Evolutionary conservation across 2,329 filamentous ascomycete genomes (phyloP).

Genomic region (Colletotrichum phormii): DNA sequence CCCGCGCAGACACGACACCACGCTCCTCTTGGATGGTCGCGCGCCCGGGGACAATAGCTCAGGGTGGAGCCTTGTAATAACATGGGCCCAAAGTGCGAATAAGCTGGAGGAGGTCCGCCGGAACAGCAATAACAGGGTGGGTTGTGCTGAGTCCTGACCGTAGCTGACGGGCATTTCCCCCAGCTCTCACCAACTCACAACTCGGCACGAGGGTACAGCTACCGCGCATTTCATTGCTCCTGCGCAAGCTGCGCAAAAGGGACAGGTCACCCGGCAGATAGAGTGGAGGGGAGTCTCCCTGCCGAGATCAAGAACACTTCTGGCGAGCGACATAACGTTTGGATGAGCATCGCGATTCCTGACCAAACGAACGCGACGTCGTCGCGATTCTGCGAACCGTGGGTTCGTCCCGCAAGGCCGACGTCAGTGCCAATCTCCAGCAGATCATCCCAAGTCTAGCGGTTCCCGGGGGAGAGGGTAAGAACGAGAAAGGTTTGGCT

Average conservation of each 20-base stretch:
- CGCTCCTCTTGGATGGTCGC: slow-evolving; percentile 6
- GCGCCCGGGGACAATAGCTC: slow-evolving; percentile 21
- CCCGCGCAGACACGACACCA: not conserved
- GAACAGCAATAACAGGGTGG: slow-evolving; percentile 16
- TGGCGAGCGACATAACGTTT: not conserved
- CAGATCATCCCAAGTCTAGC: slow-evolving; percentile 25
- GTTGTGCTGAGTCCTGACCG: slow-evolving; percentile 22
- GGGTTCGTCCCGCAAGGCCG: not conserved
- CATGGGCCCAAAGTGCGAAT: slow-evolving; percentile 17
- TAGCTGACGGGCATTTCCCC: slow-evolving; percentile 8
- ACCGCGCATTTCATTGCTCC: not conserved
- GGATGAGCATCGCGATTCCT: not conserved
- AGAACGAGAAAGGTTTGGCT: slow-evolving; percentile 1
- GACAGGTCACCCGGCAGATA: not conserved
- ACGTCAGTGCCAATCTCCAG: not conserved
- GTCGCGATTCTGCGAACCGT: not conserved
- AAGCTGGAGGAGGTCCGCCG: slow-evolving; percentile 17
- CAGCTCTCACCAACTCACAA: not conserved
- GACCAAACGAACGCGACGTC: not conserved
- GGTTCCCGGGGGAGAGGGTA: slow-evolving; percentile 1
- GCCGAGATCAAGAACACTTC: not conserved
- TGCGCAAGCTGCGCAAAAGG: not conserved
- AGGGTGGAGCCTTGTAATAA: slow-evolving; percentile 24
- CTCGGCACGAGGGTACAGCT: not conserved
- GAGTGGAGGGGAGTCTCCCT: not conserved